Percentiles rank a stretch among this genome's conserved stretches.
Evolutionary conservation across 257 asterid species (phyloP).

Genomic region (Ajuga chamaepitys): DNA sequence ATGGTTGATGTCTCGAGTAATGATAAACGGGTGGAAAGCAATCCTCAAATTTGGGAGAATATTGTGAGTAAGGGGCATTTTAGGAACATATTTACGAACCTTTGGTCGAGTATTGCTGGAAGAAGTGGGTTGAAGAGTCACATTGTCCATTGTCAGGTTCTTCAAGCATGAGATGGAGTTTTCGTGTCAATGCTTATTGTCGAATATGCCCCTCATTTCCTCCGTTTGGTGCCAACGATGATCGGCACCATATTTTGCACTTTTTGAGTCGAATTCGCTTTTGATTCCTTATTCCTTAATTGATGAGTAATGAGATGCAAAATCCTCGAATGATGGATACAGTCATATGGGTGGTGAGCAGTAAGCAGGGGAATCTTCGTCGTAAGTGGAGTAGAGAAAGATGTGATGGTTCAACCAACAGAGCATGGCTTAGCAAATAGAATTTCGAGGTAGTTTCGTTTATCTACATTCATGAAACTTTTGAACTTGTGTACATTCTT

Average conservation of each 20-base stretch:
- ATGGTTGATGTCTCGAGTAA: conserved; percentile 43
- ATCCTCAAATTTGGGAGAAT: conserved; percentile 48
- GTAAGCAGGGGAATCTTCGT: neutral
- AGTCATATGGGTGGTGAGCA: neutral
- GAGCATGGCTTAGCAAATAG: conserved; percentile 9
- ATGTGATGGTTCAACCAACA: neutral
- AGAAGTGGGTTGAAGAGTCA: conserved; percentile 61
- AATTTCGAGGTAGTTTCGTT: conserved; percentile 20
- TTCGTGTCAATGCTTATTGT: neutral
- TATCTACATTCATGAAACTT: conserved; percentile 24
- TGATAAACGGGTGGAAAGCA: conserved; percentile 35
- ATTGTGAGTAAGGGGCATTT: conserved; percentile 39
- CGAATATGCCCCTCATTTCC: neutral
- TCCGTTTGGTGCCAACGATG: conserved; percentile 2
- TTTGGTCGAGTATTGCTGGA: conserved; percentile 63
- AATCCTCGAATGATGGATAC: neutral
- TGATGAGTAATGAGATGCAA: conserved; percentile 6
- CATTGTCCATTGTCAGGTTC: conserved; percentile 61
- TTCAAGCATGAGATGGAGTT: conserved; percentile 34
- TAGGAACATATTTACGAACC: conserved; percentile 41
- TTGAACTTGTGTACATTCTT: conserved; percentile 28
- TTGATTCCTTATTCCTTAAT: neutral
- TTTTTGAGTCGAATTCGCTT: neutral
- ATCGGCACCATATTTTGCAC: conserved; percentile 2
- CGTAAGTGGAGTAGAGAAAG: neutral